These are phyloP conservation scores for Agaricus subrufescens DNA, from an alignment of 768 basidiomycete genomes.

Conservation along the genomic window DNA sequence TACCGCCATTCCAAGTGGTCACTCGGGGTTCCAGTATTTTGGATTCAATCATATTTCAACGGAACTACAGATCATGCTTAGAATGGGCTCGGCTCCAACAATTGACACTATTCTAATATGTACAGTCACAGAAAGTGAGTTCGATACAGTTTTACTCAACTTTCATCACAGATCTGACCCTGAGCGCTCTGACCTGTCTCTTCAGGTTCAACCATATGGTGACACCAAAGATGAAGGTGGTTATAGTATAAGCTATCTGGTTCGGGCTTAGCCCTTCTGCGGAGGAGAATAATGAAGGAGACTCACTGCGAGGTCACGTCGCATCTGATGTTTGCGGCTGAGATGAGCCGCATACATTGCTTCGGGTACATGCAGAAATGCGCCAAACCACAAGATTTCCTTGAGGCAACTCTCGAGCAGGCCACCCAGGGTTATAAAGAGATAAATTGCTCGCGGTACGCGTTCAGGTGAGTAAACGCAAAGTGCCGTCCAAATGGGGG, in stretches of 20 bases:
- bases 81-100: too few species aligned
- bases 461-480: too few species aligned
- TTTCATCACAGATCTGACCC: constrained; percentile 82
- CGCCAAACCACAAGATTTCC: constrained; percentile 26
- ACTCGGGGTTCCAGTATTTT: too few species aligned
- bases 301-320: constrained; percentile 34
- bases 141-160: constrained; percentile 33
- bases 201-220: constrained; percentile 52
- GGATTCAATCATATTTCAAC: too few species aligned
- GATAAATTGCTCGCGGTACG: constrained; percentile 17
- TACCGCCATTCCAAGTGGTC: too few species aligned
- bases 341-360: constrained; percentile 43
- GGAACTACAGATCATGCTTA: too few species aligned
- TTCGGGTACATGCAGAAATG: constrained; percentile 40
- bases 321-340: constrained; percentile 44
- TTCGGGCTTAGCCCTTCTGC: not conserved
- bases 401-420: constrained; percentile 25
- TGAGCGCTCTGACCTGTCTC: constrained; percentile 54
- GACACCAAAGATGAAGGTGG: constrained; percentile 47
- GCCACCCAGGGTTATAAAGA: constrained; percentile 22
- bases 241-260: constrained; percentile 48
- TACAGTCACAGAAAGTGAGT: too few species aligned
- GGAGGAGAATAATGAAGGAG: not conserved
- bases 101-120: too few species aligned
- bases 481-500: too few species aligned